phyloP scores from a whole-genome alignment of 352 stramenopile species.

The Phytophthora pistaciae region DNA sequence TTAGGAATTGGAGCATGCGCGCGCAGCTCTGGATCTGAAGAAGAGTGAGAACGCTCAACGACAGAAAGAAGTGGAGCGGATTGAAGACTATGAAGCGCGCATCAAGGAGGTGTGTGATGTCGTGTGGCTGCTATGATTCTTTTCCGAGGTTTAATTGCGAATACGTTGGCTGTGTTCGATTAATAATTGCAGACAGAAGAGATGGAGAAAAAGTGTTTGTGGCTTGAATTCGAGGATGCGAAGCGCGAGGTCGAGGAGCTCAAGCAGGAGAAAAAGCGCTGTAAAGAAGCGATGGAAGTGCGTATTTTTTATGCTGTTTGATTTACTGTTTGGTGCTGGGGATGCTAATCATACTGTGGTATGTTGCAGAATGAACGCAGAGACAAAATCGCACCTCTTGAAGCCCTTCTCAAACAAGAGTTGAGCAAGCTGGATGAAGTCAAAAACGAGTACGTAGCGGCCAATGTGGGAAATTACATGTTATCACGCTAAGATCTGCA shows the following conservation, averaged over 20 bases:
- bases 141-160: not conserved
- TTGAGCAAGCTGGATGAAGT: slow-evolving; percentile 66
- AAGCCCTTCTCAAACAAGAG: slow-evolving; percentile 77
- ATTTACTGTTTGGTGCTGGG: not conserved
- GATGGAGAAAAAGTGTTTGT: slow-evolving; percentile 90
- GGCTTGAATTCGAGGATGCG: slow-evolving; percentile 85
- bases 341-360: not conserved
- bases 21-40: slow-evolving; percentile 79
- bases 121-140: not conserved
- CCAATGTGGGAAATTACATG: not conserved
- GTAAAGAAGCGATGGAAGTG: slow-evolving; percentile 78
- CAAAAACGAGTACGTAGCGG: slow-evolving; percentile 60
- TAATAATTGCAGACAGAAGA: slow-evolving; percentile 61
- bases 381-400: slow-evolving; percentile 68
- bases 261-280: slow-evolving; percentile 73
- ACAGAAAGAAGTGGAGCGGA: slow-evolving; percentile 87
- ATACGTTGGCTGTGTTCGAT: not conserved
- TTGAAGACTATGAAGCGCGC: slow-evolving; percentile 82
- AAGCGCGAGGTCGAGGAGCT: slow-evolving; percentile 75
- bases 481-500: not conserved
- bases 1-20: slow-evolving; percentile 73
- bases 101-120: slow-evolving; percentile 70
- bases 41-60: slow-evolving; percentile 85
- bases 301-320: slow-evolving; percentile 1
- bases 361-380: slow-evolving; percentile 64